phyloP scores from a whole-genome alignment of 2,329 filamentous ascomycete species.

The Cladosporium halotolerans region DNA sequence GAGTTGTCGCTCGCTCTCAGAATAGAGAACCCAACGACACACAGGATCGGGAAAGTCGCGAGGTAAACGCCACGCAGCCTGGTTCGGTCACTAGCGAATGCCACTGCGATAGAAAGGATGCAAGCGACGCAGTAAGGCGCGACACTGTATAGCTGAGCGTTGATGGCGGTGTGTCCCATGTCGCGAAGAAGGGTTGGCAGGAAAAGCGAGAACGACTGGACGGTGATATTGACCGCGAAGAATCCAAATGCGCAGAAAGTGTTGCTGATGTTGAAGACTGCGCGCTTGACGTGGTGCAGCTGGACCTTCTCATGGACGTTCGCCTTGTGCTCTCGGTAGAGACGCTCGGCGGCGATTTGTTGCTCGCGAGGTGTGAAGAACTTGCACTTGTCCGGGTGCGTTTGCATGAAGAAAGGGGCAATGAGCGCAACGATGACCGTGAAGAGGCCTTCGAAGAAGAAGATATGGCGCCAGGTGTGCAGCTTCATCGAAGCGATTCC shows the following conservation, averaged over 20 bases:
- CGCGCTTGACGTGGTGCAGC: conserved; percentile 44
- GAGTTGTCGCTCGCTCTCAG: conserved; percentile 22
- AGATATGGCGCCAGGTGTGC: conserved; percentile 53
- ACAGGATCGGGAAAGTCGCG: conserved; percentile 17
- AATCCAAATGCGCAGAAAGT: conserved; percentile 54
- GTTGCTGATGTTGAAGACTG: conserved; percentile 53
- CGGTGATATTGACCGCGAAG: conserved; percentile 56
- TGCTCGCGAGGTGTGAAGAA: conserved; percentile 50
- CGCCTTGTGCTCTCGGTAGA: conserved; percentile 45
- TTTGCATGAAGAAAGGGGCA: conserved; percentile 49
- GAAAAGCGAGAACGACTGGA: conserved; percentile 40
- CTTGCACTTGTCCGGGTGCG: conserved; percentile 42
- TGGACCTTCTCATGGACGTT: conserved; percentile 43
- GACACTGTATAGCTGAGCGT: conserved; percentile 27
- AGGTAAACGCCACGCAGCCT: conserved; percentile 19
- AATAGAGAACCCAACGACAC: conserved; percentile 31
- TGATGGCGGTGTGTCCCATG: conserved; percentile 55
- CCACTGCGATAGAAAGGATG: conserved; percentile 19
- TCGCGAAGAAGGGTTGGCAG: conserved; percentile 53
- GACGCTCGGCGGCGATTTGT: conserved; percentile 48
- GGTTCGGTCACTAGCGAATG: conserved; percentile 21
- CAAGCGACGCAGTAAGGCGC: conserved; percentile 16
- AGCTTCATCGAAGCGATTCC: conserved; percentile 40
- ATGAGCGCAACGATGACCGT: conserved; percentile 43
- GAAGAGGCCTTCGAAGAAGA: conserved; percentile 57